These are phyloP conservation scores for Clonostachys byssicola DNA, from an alignment of 2,329 filamentous ascomycete species.

Conservation along the genomic window DNA sequence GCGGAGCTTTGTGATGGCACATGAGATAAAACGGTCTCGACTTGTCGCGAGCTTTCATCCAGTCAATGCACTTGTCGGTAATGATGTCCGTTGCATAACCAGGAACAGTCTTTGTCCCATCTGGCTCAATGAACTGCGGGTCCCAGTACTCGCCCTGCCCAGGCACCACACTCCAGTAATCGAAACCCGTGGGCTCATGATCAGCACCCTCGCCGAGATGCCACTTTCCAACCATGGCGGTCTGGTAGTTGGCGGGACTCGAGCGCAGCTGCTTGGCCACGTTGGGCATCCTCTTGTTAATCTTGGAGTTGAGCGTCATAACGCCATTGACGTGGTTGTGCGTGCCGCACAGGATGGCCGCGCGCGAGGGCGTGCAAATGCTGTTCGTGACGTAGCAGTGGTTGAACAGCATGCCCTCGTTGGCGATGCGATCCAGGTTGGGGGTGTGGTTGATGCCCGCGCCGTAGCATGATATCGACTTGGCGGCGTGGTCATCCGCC, in stretches of 20 bases:
- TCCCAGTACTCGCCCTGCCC: conserved; percentile 50
- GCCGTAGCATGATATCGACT: conserved; percentile 42
- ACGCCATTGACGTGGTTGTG: conserved; percentile 51
- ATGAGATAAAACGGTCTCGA: conserved; percentile 46
- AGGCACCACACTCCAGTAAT: conserved; percentile 45
- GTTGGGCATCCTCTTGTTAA: conserved; percentile 45
- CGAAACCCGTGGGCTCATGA: conserved; percentile 44
- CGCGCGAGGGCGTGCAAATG: conserved; percentile 47
- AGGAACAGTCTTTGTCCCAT: conserved; percentile 17
- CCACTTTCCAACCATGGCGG: conserved; percentile 51
- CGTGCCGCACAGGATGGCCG: conserved; percentile 42
- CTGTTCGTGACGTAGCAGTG: conserved; percentile 51
- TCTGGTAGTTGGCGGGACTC: conserved; percentile 34
- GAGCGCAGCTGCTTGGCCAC: conserved; percentile 43
- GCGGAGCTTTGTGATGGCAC: conserved; percentile 53
- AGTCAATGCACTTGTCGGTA: conserved; percentile 41
- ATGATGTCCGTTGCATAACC: conserved; percentile 50
- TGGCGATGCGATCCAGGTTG: conserved; percentile 43
- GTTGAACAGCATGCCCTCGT: conserved; percentile 44
- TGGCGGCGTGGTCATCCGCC: conserved; percentile 49
- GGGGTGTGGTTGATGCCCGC: conserved; percentile 47
- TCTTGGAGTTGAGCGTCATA: conserved; percentile 40
- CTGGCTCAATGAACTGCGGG: conserved; percentile 38
- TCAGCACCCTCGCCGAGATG: conserved; percentile 41
- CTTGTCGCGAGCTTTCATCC: conserved; percentile 24